phyloP scores from a whole-genome alignment of 2,329 filamentous ascomycete genomes.

The Metarhizium humberi region DNA sequence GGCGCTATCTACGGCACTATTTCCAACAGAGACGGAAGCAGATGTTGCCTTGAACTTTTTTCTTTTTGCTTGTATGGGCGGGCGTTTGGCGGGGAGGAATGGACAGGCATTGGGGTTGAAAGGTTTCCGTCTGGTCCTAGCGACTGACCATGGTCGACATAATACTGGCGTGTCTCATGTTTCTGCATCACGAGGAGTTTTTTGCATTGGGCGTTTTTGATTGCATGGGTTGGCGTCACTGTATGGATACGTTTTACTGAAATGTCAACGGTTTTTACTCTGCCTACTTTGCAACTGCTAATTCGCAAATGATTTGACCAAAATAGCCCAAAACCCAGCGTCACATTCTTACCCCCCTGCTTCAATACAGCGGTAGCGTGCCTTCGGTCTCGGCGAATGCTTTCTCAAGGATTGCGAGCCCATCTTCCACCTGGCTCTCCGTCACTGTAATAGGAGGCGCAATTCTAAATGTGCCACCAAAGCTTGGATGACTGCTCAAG shows the following conservation, averaged over 20 bases:
- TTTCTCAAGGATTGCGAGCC: constrained; percentile 46
- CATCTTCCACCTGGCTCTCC: constrained; percentile 37
- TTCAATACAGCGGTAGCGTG: constrained; percentile 18
- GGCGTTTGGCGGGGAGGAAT: too few species aligned
- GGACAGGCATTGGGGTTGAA: background rate
- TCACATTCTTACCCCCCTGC: background rate
- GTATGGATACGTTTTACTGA: background rate
- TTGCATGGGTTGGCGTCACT: background rate
- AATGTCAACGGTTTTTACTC: background rate
- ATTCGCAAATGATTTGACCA: background rate
- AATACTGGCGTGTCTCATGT: background rate
- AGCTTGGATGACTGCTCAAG: constrained; percentile 41
- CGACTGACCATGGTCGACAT: background rate
- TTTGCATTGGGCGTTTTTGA: background rate
- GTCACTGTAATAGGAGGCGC: constrained; percentile 52
- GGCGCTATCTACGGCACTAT: constrained; percentile 5
- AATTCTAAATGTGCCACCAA: constrained; percentile 48
- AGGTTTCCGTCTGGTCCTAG: background rate
- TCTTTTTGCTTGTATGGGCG: background rate
- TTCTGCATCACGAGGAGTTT: background rate
- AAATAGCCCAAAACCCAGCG: background rate
- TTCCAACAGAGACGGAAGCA: constrained; percentile 6
- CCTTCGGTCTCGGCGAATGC: constrained; percentile 33
- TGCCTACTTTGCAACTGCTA: background rate
- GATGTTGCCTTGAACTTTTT: constrained; percentile 3